Conservation (phyloP, 2,329 filamentous ascomycete genomes). For the Orbilia brochopaga region DNA sequence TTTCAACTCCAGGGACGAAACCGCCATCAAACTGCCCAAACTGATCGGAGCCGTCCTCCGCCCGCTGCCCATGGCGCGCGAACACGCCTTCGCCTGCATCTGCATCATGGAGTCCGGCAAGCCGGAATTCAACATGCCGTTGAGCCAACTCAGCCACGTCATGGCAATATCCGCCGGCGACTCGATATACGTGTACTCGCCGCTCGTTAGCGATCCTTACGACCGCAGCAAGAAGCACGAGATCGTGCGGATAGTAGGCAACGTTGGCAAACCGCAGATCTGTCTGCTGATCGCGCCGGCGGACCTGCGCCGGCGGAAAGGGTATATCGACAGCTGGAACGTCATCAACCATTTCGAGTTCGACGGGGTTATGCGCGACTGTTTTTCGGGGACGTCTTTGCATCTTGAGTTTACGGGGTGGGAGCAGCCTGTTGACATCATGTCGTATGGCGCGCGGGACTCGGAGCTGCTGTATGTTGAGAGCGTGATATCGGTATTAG, state of each 20-base stretch:
- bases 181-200: constrained; percentile 24
- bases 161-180: constrained; percentile 36
- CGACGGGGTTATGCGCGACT: constrained; percentile 5
- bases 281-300: constrained; percentile 11
- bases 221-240: not conserved
- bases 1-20: no score
- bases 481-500: constrained; percentile 19
- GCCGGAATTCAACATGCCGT: not conserved
- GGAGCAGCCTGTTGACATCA: constrained; percentile 9
- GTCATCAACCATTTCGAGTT: constrained; percentile 28
- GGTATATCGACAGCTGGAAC: constrained; percentile 20
- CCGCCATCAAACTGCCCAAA: no score
- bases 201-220: constrained; percentile 16
- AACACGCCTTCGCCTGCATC: constrained; percentile 10
- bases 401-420: constrained; percentile 28
- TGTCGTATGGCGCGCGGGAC: constrained; percentile 11
- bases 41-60: no score
- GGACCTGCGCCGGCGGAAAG: not conserved
- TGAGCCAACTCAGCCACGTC: not conserved
- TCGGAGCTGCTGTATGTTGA: constrained; percentile 16
- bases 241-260: constrained; percentile 21
- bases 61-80: not conserved
- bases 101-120: constrained; percentile 9
- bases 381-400: constrained; percentile 18
- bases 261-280: constrained; percentile 22